Evolutionary conservation across 2,329 filamentous ascomycete genomes (phyloP).

Genomic region (Bipolaris oryzae): DNA sequence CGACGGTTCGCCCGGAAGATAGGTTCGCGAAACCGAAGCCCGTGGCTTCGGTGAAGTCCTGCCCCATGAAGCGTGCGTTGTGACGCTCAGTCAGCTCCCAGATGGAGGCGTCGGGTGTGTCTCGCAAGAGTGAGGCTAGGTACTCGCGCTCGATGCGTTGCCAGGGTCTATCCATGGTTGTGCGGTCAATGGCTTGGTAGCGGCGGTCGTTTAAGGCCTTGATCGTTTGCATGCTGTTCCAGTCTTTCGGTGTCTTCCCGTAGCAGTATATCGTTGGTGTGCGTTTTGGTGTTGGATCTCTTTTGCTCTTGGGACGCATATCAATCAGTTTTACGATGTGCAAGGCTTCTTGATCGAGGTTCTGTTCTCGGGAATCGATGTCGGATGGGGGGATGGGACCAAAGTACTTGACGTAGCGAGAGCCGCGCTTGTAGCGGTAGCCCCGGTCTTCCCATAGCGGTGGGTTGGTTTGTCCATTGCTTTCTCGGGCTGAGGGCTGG

Average conservation of each 20-base stretch:
- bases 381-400: conserved; percentile 10
- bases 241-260: conserved; percentile 30
- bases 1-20: conserved; percentile 31
- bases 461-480: conserved; percentile 26
- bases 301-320: conserved; percentile 27
- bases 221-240: conserved; percentile 27
- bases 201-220: conserved; percentile 38
- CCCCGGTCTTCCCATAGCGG: conserved; percentile 39
- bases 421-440: conserved; percentile 26
- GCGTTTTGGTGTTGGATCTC: conserved; percentile 24
- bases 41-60: conserved; percentile 14
- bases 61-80: conserved; percentile 28
- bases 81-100: conserved; percentile 33
- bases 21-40: conserved; percentile 16
- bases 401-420: conserved; percentile 19
- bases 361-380: not conserved
- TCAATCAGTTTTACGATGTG: conserved; percentile 36
- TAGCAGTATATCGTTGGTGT: conserved; percentile 21
- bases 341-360: conserved; percentile 29
- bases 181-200: conserved; percentile 31
- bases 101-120: conserved; percentile 30
- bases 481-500: conserved; percentile 28
- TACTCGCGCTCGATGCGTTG: conserved; percentile 26
- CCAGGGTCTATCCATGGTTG: conserved; percentile 25
- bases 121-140: conserved; percentile 21